Conservation (phyloP, 148 eudicot species). For the Chenopodium suecicum region DNA sequence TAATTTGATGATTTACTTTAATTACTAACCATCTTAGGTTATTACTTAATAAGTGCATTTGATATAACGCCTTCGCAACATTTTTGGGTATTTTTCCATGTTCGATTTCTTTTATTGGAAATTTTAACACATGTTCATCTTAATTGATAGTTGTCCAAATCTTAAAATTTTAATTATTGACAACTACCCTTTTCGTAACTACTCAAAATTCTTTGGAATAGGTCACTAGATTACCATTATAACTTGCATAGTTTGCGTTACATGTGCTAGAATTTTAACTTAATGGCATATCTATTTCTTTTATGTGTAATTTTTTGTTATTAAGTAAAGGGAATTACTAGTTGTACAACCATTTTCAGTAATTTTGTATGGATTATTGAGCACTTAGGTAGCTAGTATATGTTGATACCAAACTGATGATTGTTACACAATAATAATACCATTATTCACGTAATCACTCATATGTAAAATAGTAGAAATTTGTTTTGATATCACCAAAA, state of each 20-base stretch:
- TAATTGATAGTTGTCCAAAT: conserved; percentile 4
- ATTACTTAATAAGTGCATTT: conserved; percentile 14
- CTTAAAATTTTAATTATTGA: background rate
- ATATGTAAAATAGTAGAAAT: no score
- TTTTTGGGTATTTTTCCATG: conserved; percentile 4
- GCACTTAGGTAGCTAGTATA: no score
- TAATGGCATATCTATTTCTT: background rate
- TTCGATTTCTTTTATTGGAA: background rate
- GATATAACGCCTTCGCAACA: conserved; percentile 3
- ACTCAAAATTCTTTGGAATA: conserved; percentile 4
- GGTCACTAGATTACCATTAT: background rate
- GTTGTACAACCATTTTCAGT: no score
- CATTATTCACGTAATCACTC: no score
- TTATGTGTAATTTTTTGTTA: no score
- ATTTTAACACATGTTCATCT: background rate
- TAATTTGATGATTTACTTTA: background rate
- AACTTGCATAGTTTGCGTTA: background rate
- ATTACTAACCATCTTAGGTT: background rate
- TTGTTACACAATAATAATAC: no score
- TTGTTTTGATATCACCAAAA: no score
- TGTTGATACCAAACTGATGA: no score
- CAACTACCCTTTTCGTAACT: conserved; percentile 3
- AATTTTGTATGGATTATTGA: no score
- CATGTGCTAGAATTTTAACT: background rate
- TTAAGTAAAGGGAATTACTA: no score